Percentiles rank a stretch among this genome's conserved stretches.
Evolutionary conservation across 139 green algal species (phyloP).

Genomic region (Raphidocelis subcapitata): DNA sequence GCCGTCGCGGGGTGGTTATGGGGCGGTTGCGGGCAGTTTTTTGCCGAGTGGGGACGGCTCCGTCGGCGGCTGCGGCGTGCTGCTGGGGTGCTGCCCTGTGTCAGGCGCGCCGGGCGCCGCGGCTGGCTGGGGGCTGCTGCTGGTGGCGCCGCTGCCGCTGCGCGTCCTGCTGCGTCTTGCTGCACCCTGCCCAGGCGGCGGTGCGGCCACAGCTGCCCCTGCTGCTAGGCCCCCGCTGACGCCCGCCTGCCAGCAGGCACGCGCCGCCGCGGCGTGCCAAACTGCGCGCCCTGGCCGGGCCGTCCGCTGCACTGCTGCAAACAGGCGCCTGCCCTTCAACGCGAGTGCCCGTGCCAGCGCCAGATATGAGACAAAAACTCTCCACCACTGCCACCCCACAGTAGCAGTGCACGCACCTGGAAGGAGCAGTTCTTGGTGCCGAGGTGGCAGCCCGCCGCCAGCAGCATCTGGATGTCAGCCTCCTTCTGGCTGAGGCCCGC

Average conservation of each 20-base stretch:
- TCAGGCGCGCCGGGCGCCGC: background rate
- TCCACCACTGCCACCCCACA: background rate
- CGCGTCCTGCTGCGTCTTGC: too few species aligned
- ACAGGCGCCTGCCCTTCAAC: too few species aligned
- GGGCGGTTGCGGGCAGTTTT: background rate
- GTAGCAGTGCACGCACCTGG: background rate
- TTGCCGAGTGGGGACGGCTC: background rate
- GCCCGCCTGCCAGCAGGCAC: too few species aligned
- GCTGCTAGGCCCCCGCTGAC: too few species aligned
- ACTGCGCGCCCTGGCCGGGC: too few species aligned
- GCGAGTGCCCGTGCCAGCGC: background rate
- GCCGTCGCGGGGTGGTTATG: background rate
- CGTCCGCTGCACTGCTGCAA: too few species aligned
- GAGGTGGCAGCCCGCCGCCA: conserved; percentile 80
- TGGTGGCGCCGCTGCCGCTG: too few species aligned
- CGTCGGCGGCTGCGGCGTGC: background rate
- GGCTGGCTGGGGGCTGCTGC: too few species aligned
- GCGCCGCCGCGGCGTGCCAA: too few species aligned
- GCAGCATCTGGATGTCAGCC: conserved; percentile 90
- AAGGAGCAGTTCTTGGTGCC: conserved; percentile 93
- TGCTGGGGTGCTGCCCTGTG: background rate
- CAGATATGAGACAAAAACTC: background rate
- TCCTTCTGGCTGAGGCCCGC: conserved; percentile 80
- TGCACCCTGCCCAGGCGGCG: too few species aligned
- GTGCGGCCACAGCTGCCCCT: too few species aligned